A percentile compares a stretch with the other conserved stretches of the same genome.
Conservation (phyloP, 345 rosid genomes). For the Acer negundo region DNA sequence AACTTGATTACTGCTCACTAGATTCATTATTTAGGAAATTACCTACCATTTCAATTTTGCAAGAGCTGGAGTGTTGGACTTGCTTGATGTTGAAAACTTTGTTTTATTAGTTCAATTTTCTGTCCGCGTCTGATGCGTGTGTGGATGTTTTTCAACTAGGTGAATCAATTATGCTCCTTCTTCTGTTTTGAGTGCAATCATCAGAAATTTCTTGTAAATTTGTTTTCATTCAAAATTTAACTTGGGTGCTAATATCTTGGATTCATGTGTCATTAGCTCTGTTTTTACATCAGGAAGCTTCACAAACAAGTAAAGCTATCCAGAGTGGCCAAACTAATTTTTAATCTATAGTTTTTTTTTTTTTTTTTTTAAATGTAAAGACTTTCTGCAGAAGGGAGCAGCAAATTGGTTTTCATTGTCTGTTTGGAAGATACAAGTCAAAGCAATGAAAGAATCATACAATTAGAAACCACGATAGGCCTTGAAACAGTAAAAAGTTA, state of each 20-base stretch:
- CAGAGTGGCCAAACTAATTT: neutral
- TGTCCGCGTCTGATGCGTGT: neutral
- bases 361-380: neutral
- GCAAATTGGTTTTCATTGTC: constrained; percentile 13
- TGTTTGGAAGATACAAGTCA: neutral
- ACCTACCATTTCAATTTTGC: neutral
- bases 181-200: neutral
- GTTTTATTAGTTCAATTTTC: neutral
- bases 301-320: no score
- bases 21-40: neutral
- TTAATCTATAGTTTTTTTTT: neutral
- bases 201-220: neutral
- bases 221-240: neutral
- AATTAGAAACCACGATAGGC: neutral
- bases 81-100: neutral
- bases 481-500: neutral
- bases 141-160: neutral
- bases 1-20: neutral
- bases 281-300: neutral
- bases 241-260: neutral
- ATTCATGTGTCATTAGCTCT: neutral
- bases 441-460: neutral
- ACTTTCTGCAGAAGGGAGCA: neutral
- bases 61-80: neutral
- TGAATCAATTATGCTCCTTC: neutral